Evolutionary conservation across 78 protist species (phyloP).

Genomic region (Creolimax fragrantissima): DNA sequence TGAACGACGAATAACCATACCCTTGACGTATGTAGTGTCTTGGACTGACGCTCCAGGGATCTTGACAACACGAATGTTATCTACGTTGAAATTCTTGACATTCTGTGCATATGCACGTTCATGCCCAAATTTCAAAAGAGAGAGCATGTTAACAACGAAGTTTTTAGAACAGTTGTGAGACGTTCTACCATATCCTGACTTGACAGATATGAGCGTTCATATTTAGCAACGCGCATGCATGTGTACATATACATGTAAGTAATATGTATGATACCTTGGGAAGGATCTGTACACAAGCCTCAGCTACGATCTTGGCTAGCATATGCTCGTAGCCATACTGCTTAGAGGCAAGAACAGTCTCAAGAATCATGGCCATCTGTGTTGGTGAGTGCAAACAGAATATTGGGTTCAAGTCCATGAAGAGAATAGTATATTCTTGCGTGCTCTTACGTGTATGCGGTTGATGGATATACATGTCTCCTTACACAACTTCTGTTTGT

Average conservation of each 20-base stretch:
- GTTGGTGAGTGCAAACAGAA: no score
- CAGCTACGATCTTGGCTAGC: slow-evolving; percentile 68
- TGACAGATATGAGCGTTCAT: not conserved
- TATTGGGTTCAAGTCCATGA: no score
- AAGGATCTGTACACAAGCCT: slow-evolving; percentile 74
- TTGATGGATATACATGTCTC: no score
- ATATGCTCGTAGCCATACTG: slow-evolving; percentile 85
- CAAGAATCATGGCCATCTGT: slow-evolving; percentile 46
- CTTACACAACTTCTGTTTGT: not conserved
- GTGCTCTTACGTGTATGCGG: no score
- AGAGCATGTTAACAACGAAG: not conserved
- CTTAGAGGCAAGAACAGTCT: slow-evolving; percentile 75
- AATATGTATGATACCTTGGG: slow-evolving; percentile 52
- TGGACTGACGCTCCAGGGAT: slow-evolving; percentile 80
- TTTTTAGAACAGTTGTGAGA: not conserved
- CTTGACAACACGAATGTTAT: slow-evolving; percentile 93
- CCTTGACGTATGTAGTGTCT: slow-evolving; percentile 67
- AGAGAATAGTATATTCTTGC: no score
- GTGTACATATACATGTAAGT: not conserved
- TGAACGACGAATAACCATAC: slow-evolving; percentile 76
- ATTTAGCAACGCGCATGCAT: not conserved
- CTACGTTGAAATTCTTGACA: slow-evolving; percentile 83
- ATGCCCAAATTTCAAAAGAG: not conserved
- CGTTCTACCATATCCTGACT: no score
- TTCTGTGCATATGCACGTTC: slow-evolving; percentile 29